Conservation (phyloP, 2,329 filamentous ascomycete species). For the Phaeophleospora eucalypticola region DNA sequence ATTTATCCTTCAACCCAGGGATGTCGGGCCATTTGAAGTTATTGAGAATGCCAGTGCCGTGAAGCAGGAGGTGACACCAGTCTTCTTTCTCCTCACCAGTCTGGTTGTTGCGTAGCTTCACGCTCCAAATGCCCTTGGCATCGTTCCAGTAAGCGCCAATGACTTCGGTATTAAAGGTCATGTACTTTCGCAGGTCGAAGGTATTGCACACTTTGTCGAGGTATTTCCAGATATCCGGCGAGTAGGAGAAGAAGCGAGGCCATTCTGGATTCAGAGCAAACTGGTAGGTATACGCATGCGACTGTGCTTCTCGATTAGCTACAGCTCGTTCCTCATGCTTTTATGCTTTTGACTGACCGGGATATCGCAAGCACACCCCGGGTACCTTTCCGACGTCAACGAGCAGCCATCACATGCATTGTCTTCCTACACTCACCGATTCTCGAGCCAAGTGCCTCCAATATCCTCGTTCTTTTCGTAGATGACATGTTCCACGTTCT, state of each 20-base stretch:
- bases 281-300: conserved; percentile 31
- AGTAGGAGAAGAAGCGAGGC: conserved; percentile 36
- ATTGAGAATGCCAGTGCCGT: conserved; percentile 22
- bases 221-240: conserved; percentile 42
- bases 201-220: conserved; percentile 38
- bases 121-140: conserved; percentile 34
- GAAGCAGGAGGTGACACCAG: conserved; percentile 36
- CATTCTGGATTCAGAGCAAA: conserved; percentile 33
- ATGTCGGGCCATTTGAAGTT: conserved; percentile 36
- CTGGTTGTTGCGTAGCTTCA: conserved; percentile 30
- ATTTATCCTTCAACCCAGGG: conserved; percentile 30
- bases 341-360: too few relatives aligned
- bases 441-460: conserved; percentile 37
- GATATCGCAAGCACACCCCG: conserved; percentile 11
- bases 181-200: conserved; percentile 37
- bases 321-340: too few relatives aligned
- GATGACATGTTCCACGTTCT: conserved; percentile 45
- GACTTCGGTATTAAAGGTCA: conserved; percentile 38
- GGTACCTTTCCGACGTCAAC: conserved; percentile 24
- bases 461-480: conserved; percentile 47
- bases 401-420: background rate
- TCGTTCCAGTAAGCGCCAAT: conserved; percentile 39
- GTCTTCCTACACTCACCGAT: background rate
- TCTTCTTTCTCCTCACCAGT: conserved; percentile 26
- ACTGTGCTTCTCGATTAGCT: too few relatives aligned